These are phyloP conservation scores for Mycena rosella DNA, from an alignment of 768 basidiomycete genomes.

Conservation along the genomic window DNA sequence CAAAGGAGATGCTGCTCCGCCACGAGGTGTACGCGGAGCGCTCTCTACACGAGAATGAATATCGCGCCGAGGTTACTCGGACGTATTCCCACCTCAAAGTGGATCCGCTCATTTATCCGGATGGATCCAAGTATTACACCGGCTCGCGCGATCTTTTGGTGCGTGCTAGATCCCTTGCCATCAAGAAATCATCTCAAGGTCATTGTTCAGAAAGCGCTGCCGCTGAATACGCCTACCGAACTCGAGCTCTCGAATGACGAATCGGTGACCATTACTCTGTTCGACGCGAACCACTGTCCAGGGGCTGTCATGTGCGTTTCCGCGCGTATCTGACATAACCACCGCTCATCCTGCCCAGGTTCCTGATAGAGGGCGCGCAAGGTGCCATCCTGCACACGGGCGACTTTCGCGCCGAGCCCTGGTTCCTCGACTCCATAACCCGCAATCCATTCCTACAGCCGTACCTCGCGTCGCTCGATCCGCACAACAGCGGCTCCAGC, in stretches of 20 bases:
- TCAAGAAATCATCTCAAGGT: background rate
- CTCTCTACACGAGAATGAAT: conserved; percentile 64
- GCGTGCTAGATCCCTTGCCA: conserved; percentile 37
- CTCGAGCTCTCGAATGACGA: conserved; percentile 70
- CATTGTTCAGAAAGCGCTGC: conserved; percentile 64
- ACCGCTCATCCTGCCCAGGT: conserved; percentile 62
- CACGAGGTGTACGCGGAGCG: conserved; percentile 81
- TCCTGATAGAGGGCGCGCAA: conserved; percentile 78
- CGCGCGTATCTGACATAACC: background rate
- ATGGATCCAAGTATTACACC: conserved; percentile 61
- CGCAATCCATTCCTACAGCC: conserved; percentile 80
- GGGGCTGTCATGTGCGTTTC: conserved; percentile 87
- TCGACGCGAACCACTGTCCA: conserved; percentile 96
- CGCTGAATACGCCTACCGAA: conserved; percentile 72
- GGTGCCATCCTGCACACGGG: conserved; percentile 92
- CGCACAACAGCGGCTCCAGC: background rate
- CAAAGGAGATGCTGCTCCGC: conserved; percentile 87
- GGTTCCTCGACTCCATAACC: conserved; percentile 76
- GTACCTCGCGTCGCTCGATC: conserved; percentile 64
- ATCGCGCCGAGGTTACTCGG: conserved; percentile 63
- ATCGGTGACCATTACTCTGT: conserved; percentile 77
- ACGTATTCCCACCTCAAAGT: conserved; percentile 80
- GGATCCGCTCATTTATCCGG: conserved; percentile 57
- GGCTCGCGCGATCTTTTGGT: conserved; percentile 80
- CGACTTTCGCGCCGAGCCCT: conserved; percentile 90